phyloP scores from a whole-genome alignment of 768 basidiomycete genomes.

The Neoboletus brunneissimus region DNA sequence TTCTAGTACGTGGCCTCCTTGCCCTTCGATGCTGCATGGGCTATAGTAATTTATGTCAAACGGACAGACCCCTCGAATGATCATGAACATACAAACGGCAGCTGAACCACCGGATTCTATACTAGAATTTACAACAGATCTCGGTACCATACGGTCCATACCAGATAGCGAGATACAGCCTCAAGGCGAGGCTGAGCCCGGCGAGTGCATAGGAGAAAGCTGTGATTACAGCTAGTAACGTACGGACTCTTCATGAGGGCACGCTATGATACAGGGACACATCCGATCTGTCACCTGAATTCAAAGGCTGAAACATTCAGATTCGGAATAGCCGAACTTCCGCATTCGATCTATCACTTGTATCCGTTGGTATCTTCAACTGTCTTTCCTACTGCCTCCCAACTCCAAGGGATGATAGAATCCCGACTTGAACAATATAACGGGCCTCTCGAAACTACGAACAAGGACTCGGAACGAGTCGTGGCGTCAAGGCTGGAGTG shows the following conservation, averaged over 20 bases:
- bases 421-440: background rate
- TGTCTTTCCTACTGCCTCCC: background rate
- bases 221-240: background rate
- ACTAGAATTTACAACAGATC: constrained; percentile 14
- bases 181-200: too few relatives aligned
- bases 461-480: too few relatives aligned
- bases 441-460: background rate
- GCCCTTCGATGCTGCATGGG: background rate
- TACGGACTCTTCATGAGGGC: background rate
- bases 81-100: constrained; percentile 19
- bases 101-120: constrained; percentile 3
- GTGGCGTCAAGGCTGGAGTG: background rate
- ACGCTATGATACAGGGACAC: background rate
- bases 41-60: background rate
- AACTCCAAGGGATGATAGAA: background rate
- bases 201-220: background rate
- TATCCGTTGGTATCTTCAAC: background rate
- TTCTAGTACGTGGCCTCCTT: constrained; percentile 10
- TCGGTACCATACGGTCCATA: background rate
- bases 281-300: too few relatives aligned
- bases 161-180: background rate
- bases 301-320: background rate
- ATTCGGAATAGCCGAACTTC: background rate
- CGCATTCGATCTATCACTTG: background rate
- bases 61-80: constrained; percentile 19